Evolutionary conservation across 2,329 filamentous ascomycete species (phyloP), one percentile per base, ranked within the genome.

Genomic region (Epichloe gansuensis): DNA sequence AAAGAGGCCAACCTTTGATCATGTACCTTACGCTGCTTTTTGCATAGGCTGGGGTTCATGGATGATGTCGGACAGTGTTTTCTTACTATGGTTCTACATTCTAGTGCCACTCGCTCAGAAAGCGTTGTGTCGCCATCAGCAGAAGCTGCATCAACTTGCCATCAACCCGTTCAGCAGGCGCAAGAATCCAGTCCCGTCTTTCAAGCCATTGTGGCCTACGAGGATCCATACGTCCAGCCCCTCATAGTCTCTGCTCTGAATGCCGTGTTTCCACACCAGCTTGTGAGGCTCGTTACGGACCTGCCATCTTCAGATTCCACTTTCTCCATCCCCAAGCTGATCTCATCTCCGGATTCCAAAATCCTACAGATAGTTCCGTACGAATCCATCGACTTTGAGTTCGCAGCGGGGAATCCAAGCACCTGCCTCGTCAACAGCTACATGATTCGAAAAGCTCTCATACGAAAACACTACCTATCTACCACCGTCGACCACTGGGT

Each of bases 371-470:
- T 95, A 64, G 80, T 82, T 2, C 80, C 86, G 37, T 98, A 98
- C 69, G 93, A 98, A 68, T 75, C 80, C 43, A 80, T 97, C 54
- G 87, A 95, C 64, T 97, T 95, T 66, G 83, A 87, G 52, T 81
- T 85, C 61, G 78, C 86, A 17, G 74, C 86, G 53, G 67, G 73
- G 1, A 75, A 88, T 59, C 70, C 85, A 0, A 65, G 69, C 0
- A 81, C 80, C 0, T 81, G 78, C 11, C 74, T 95, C 2, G 76
- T 88, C 60, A 97, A 96, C 69, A 88, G 88, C 63, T 97, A 96
- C 69, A 80, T 96, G 64, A 94, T 97, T 65, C 86, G 93, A 62
- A 97, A 97, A 73, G 93, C 93, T 0, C 75, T 98, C 21, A 97
- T 97, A 61, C 82, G 93, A 54, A 98, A 98, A 69, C 93, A 98